Base-by-base conservation (phyloP, 2,329 filamentous ascomycete species). In the Pseudogymnoascus sp. region DNA sequence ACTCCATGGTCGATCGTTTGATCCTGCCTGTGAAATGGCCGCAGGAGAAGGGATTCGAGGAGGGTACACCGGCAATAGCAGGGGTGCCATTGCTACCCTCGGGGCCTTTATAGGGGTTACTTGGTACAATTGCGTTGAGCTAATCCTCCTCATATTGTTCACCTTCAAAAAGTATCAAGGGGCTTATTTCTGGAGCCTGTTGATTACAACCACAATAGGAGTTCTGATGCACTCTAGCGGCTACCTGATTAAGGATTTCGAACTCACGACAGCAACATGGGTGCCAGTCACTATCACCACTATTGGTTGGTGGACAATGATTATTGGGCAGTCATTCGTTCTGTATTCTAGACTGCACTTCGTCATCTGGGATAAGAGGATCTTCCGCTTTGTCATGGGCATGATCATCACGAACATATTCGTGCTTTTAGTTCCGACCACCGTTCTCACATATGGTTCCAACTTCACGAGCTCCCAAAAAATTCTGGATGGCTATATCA, bases 261-360 rank as follows among this genome's bases (percentile, higher is more conserved):
- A 61, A 21, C 59, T 61, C 36, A 16, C 59, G 68, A 78, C 0
- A 80, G 79, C 2, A 81, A 82, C 66, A 65, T 80, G 40, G 70
- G 79, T 63, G 80, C 80, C 67, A 72, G 81, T 47, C 62, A 45
- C 26, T 31, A 51, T 60, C 6, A 40, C 16, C 16, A 39, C 29
- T 26, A 60, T 80, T 40, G 81, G 82, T 1, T 84, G 82, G 81
- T 81, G 77, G 69, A 69, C 73, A 3, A 83, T 84, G 81, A 76
- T 84, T 0, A 82, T 80, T n/a, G 82, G 82, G 0, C 80, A 83
- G 68, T 79, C 79, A 1, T 67, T 83, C 21, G 82, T 85, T 7
- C 75, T 85, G 2, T 85, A 81, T 72, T 84, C 81, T 2, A 78
- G 82, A 21, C 76, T 85, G 2, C 80, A 84, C 67, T 75, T 85